These are phyloP conservation scores for Botrytis medusae DNA, from an alignment of 2,329 filamentous ascomycete species.

Conservation along the genomic window DNA sequence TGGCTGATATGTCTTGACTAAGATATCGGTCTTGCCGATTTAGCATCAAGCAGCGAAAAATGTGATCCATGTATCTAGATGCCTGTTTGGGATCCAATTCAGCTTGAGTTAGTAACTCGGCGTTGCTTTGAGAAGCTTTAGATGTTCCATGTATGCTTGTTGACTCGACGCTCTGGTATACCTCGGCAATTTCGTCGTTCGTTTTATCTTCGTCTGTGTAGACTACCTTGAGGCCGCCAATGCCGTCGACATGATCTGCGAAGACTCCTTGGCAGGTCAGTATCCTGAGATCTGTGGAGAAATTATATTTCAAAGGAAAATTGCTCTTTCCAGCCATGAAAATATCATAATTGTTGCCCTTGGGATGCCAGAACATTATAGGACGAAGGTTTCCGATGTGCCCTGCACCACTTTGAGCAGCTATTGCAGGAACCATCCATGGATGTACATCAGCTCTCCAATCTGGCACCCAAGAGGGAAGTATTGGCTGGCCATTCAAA, in stretches of 20 bases:
- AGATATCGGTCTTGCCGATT: slow-evolving; percentile 2
- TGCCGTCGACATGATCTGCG: slow-evolving; percentile 24
- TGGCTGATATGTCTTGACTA: not conserved
- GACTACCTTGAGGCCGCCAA: slow-evolving; percentile 23
- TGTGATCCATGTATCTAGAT: slow-evolving; percentile 1
- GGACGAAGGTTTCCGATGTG: slow-evolving; percentile 25
- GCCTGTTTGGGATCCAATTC: not conserved
- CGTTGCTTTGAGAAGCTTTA: not conserved
- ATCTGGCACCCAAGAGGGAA: slow-evolving; percentile 29
- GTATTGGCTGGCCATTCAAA: not conserved
- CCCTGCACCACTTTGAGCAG: slow-evolving; percentile 14
- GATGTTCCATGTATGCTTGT: slow-evolving; percentile 5
- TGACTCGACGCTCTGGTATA: slow-evolving; percentile 10
- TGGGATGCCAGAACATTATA: not conserved
- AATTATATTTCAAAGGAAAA: not conserved
- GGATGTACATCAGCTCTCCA: slow-evolving; percentile 24
- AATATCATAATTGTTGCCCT: not conserved
- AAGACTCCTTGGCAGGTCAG: slow-evolving; percentile 21
- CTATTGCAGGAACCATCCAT: slow-evolving; percentile 23
- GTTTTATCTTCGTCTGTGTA: slow-evolving; percentile 13
- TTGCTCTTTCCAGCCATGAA: slow-evolving; percentile 14
- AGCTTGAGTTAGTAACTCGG: not conserved
- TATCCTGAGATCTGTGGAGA: slow-evolving; percentile 19
- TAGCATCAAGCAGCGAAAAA: slow-evolving; percentile 3
- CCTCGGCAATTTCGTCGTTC: not conserved